Conservation (phyloP, 306 rosid genomes). For the Dryas octopetala region DNA sequence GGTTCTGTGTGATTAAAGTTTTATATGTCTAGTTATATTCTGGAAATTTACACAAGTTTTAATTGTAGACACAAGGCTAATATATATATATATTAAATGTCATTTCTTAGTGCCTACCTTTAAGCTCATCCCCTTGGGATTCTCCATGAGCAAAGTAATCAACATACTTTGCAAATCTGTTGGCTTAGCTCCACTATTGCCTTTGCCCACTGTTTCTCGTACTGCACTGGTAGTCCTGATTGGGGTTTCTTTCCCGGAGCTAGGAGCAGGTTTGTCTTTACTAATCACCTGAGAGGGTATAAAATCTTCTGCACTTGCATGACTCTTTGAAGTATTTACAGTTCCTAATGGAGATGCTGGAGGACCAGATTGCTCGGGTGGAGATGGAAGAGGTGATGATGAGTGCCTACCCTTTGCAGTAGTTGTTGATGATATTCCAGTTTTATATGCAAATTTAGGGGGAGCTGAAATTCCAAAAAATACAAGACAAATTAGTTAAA, state of each 20-base stretch:
- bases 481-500: conserved; percentile 23
- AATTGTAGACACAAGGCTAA: neutral
- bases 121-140: conserved; percentile 78
- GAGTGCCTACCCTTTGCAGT: conserved; percentile 59
- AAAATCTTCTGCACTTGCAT: conserved; percentile 46
- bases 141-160: conserved; percentile 67
- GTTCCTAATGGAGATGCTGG: conserved; percentile 62
- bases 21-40: neutral
- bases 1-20: neutral
- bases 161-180: conserved; percentile 68
- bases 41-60: neutral
- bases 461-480: conserved; percentile 51
- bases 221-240: conserved; percentile 38
- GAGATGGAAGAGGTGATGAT: conserved; percentile 71
- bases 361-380: conserved; percentile 62
- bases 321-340: conserved; percentile 52
- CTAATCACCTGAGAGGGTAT: conserved; percentile 45
- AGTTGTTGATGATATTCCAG: conserved; percentile 55
- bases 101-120: conserved; percentile 46
- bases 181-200: conserved; percentile 54
- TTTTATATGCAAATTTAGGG: conserved; percentile 54
- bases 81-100: neutral
- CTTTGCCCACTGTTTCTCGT: conserved; percentile 59
- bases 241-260: conserved; percentile 59
- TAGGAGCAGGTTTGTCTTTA: conserved; percentile 52